Percentiles rank a stretch among this genome's conserved stretches.
These are phyloP conservation scores for Monilinia laxa DNA, from an alignment of 2,329 filamentous ascomycete genomes.

Conservation along the genomic window DNA sequence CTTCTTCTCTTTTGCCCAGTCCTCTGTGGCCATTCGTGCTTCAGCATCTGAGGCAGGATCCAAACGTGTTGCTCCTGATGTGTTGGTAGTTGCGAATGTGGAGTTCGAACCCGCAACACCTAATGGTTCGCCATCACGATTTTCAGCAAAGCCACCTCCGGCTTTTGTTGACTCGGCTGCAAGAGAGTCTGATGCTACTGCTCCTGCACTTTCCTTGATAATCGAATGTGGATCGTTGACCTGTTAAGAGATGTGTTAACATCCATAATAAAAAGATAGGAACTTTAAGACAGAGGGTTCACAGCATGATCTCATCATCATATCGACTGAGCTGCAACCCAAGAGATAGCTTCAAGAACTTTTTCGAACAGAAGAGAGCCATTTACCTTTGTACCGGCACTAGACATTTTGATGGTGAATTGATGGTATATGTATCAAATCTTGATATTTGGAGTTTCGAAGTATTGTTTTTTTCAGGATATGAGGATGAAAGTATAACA, in stretches of 20 bases:
- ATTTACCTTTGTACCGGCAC: conserved; percentile 14
- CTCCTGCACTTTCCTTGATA: conserved; percentile 60
- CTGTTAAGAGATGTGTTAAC: conserved; percentile 40
- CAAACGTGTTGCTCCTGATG: conserved; percentile 51
- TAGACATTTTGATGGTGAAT: conserved; percentile 4
- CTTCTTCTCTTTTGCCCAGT: conserved; percentile 34
- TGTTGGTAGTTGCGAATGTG: conserved; percentile 57
- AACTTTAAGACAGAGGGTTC: background rate
- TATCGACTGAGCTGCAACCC: background rate
- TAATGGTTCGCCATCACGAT: conserved; percentile 53
- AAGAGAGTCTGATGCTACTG: conserved; percentile 67
- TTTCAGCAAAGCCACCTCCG: conserved; percentile 61
- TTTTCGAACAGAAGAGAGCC: background rate
- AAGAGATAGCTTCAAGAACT: background rate
- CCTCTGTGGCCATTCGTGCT: conserved; percentile 30
- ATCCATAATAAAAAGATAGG: conserved; percentile 34
- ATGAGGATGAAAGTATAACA: background rate
- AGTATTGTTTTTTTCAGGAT: background rate
- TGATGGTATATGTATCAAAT: background rate
- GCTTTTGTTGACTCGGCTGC: conserved; percentile 67
- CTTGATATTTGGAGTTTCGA: background rate
- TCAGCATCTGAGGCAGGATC: conserved; percentile 42
- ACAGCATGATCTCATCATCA: background rate
- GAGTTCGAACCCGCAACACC: conserved; percentile 52
- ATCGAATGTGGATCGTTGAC: conserved; percentile 50